Base-by-base conservation (phyloP, 139 green algal genomes). In the Chlorella sp. region DNA sequence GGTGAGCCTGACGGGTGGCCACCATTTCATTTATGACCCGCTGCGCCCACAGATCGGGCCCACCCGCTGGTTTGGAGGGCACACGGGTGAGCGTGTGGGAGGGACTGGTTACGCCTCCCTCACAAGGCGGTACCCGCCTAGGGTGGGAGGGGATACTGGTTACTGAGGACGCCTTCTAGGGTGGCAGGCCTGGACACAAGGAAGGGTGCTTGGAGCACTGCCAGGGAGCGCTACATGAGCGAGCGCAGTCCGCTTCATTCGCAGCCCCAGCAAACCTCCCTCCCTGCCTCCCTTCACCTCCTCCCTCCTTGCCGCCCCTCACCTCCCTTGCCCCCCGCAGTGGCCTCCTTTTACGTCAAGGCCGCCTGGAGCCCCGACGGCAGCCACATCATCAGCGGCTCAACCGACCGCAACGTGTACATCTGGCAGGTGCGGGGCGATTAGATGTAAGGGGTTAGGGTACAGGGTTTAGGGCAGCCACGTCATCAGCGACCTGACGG, bases 281-380 rank as follows among this genome's bases (percentile, higher is more conserved):
- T 42, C 30, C 73, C 30, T 60, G 39, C 37, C 78, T 83, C 28
- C 78, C 40, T 53, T 53, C 15, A 40, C 30, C 64, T 9, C 32
- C 36, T 53, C 18, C 75, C 34, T 15, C 34, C 75, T 12, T 14
- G 1, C 75, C 19, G 7, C 75, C 34, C 40, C 61, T 4, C 37
- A 1, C 60, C 34, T 37, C 16, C 36, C 83, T 28, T 42, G 2
- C 83, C 61, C 22, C 21, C 28, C 30, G 75, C 53, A 76, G 57
- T 88, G n/a, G 69, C 86, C 83, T 95, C 89, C 48, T 98, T 96
- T 90, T 98, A 96, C 91, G 91, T 97, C 88, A 96, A 96, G 88
- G 86, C 92, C 16, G 88, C 84, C 34, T 97, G 96, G 86, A 95
- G 90, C 69, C 93, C 94, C 1, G 93, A 95, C 73, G 96, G 95